A percentile compares a stretch with the other conserved stretches of the same genome.
phyloP scores from a whole-genome alignment of 2,329 filamentous ascomycete genomes.

The Aspergillus sclerotialis region DNA sequence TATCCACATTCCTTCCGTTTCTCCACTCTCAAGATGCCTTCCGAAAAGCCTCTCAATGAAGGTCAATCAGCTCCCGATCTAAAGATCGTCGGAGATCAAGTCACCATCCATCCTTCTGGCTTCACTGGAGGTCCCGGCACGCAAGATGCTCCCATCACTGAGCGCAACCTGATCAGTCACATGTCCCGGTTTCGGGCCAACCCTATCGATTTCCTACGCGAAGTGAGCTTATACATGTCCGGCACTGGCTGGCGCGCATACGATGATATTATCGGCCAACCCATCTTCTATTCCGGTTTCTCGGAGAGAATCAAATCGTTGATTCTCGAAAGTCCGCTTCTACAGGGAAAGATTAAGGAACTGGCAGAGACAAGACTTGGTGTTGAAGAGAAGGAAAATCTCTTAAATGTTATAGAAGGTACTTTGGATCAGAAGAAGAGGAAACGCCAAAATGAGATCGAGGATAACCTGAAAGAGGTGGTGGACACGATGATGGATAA shows the following conservation, averaged over 20 bases:
- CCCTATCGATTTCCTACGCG: slow-evolving; percentile 74
- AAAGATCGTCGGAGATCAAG: slow-evolving; percentile 66
- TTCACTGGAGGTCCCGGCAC: slow-evolving; percentile 37
- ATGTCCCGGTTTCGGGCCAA: slow-evolving; percentile 78
- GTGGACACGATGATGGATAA: slow-evolving; percentile 80
- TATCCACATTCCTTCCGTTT: neutral
- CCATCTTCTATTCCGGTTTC: slow-evolving; percentile 88
- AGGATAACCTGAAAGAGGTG: slow-evolving; percentile 68
- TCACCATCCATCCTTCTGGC: slow-evolving; percentile 68
- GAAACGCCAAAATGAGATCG: slow-evolving; percentile 51
- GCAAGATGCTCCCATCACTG: slow-evolving; percentile 41
- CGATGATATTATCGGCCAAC: slow-evolving; percentile 81
- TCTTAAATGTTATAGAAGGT: slow-evolving; percentile 43
- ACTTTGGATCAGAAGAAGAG: slow-evolving; percentile 22
- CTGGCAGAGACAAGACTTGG: slow-evolving; percentile 67
- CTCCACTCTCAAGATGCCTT: slow-evolving; percentile 19
- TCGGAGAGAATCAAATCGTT: slow-evolving; percentile 78
- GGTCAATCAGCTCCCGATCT: slow-evolving; percentile 61
- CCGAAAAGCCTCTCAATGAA: slow-evolving; percentile 22
- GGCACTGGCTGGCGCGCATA: slow-evolving; percentile 95
- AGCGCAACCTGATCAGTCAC: slow-evolving; percentile 53
- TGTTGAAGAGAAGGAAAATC: slow-evolving; percentile 69
- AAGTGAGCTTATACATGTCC: slow-evolving; percentile 87
- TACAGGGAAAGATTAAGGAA: slow-evolving; percentile 67
- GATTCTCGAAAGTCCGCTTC: slow-evolving; percentile 67